Percentiles rank a stretch among this genome's conserved stretches.
Evolutionary conservation across 768 basidiomycete genomes (phyloP).

Genomic region (Cystofilobasidium bisporidii): DNA sequence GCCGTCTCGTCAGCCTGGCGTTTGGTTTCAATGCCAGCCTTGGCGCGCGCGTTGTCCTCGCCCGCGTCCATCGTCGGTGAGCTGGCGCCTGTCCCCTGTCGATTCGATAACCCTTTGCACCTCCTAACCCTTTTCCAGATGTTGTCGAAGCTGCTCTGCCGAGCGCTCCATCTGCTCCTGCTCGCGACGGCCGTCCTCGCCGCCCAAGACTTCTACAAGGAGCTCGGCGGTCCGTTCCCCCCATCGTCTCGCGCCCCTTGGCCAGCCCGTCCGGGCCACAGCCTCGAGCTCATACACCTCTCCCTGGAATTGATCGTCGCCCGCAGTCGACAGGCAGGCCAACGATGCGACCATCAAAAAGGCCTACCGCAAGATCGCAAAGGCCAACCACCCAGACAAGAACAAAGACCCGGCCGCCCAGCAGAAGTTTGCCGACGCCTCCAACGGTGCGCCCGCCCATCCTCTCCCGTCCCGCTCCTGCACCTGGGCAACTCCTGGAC

Average conservation of each 20-base stretch:
- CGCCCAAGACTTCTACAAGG: slow-evolving; percentile 28
- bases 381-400: slow-evolving; percentile 90
- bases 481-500: too few relatives aligned
- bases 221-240: slow-evolving; percentile 11
- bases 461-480: too few relatives aligned
- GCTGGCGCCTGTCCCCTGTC: too few relatives aligned
- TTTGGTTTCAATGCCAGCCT: too few relatives aligned
- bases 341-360: slow-evolving; percentile 81
- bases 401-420: slow-evolving; percentile 72
- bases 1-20: too few relatives aligned
- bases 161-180: neutral
- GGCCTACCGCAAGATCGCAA: slow-evolving; percentile 81
- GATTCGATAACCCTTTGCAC: too few relatives aligned
- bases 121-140: neutral
- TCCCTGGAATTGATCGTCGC: neutral
- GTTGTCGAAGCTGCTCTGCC: neutral
- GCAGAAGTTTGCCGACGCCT: slow-evolving; percentile 79
- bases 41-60: too few relatives aligned
- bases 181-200: slow-evolving; percentile 13
- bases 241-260: neutral
- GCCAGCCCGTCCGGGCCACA: too few relatives aligned
- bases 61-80: too few relatives aligned
- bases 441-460: slow-evolving; percentile 52
- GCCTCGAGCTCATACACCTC: too few relatives aligned
- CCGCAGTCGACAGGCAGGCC: slow-evolving; percentile 59